Base-by-base conservation (phyloP, 306 rosid genomes). In the Clitoria ternatea region DNA sequence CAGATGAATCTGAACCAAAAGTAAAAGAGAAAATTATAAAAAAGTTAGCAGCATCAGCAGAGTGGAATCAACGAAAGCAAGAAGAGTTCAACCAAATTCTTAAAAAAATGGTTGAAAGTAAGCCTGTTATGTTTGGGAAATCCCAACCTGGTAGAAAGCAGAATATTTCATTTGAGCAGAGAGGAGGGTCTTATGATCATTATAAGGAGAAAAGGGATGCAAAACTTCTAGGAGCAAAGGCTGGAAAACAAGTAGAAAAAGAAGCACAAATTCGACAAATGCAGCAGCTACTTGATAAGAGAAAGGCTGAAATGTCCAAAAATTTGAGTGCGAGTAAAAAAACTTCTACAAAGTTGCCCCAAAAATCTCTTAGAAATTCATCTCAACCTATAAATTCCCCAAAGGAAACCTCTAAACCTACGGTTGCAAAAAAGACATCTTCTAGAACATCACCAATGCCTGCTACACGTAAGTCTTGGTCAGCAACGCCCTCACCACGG, bases 391-490 rank as follows among this genome's bases (percentile, higher is more conserved):
- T 74, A 30, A 89, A 78, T 50, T 77, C 87, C 59, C 82, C 81
- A 39, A 84, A 79, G 79, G 96, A 89, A 76, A 75, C 77, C 55
- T 67, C 81, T 2, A 87, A 87, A 69, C 82, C 95, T 52, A 67
- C 83, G 44, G 75, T 56, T 63, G 44, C 80, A 1, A 89, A 83
- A 76, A 90, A 78, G 80, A 55, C 52, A 32, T 53, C 78, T 29
- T 83, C 97, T 50, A 90, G 70, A 86, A 60, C 84, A 9, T 66
- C 93, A 60, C 71, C 89, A 20, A 9, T 89, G 82, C 90, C 94
- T 84, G 86, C 87, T 62, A 84, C 88, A 22, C 97, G 95, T 1
- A 94, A 90, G 81, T 89, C 97, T 5, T 94, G 97, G 98, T 89
- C 92, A 45, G 79, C 95, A 65, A 81, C 95, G 56, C 90, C 96